These are phyloP conservation scores for Helianthus annuus DNA, from an alignment of 129 eudicot genomes.

Conservation along the genomic window HanXRQr2.0-SUNRISE NC_035442.2:42326405-42326904, in stretches of 20 bases:
- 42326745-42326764: conserved; percentile 70
- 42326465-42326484: conserved; percentile 3
- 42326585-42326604: conserved; percentile 72
- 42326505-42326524: conserved; percentile 92
- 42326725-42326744: conserved; percentile 66
- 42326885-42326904: conserved; percentile 96
- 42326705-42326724: conserved; percentile 62
- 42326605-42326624: conserved; percentile 58
- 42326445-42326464: not conserved
- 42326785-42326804: conserved; percentile 92
- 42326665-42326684: conserved; percentile 80
- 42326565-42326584: conserved; percentile 57
- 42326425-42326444: not conserved
- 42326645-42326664: conserved; percentile 79
- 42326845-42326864: conserved; percentile 71
- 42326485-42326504: conserved; percentile 64
- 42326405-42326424: not conserved
- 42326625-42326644: conserved; percentile 63
- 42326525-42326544: conserved; percentile 77
- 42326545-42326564: conserved; percentile 77
- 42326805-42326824: conserved; percentile 96
- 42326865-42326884: conserved; percentile 64
- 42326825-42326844: conserved; percentile 76
- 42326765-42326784: conserved; percentile 96
- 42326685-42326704: conserved; percentile 81